Evolutionary conservation across 495 filamentous ascomycete species (phyloP).

Genomic region (Lentithecium fluviatile): DNA sequence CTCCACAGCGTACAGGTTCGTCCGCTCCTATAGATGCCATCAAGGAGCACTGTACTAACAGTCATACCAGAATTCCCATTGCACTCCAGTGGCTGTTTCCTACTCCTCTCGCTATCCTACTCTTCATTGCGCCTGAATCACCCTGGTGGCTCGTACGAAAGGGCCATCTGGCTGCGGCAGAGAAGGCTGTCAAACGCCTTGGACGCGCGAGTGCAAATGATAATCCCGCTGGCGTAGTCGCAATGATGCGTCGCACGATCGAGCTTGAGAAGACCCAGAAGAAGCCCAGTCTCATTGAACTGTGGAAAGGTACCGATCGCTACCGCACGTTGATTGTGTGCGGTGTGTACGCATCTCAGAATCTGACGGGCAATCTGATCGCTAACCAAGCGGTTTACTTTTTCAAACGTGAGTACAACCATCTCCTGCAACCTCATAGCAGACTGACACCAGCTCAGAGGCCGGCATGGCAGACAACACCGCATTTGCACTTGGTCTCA

Average conservation of each 20-base stretch:
- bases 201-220: slow-evolving; percentile 52
- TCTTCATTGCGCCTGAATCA: slow-evolving; percentile 33
- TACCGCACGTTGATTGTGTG: slow-evolving; percentile 52
- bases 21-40: slow-evolving; percentile 39
- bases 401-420: slow-evolving; percentile 35
- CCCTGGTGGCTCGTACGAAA: slow-evolving; percentile 26
- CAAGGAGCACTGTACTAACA: slow-evolving; percentile 41
- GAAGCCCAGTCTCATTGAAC: slow-evolving; percentile 45
- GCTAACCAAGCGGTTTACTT: slow-evolving; percentile 41
- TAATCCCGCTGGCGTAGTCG: slow-evolving; percentile 47
- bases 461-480: slow-evolving; percentile 30
- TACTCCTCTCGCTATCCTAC: slow-evolving; percentile 42
- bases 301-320: slow-evolving; percentile 47
- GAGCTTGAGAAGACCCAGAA: slow-evolving; percentile 36
- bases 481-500: slow-evolving; percentile 50
- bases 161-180: slow-evolving; percentile 17
- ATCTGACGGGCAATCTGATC: slow-evolving; percentile 44
- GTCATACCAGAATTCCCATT: slow-evolving; percentile 46
- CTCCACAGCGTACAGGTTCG: slow-evolving; percentile 48
- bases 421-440: slow-evolving; percentile 11
- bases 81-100: slow-evolving; percentile 53
- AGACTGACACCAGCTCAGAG: slow-evolving; percentile 25
- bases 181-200: slow-evolving; percentile 16
- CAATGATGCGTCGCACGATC: slow-evolving; percentile 33
- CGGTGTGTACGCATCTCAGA: slow-evolving; percentile 47